Evolutionary conservation across 2,329 filamentous ascomycete species (phyloP).

Genomic region (Hysterium pulicare): DNA sequence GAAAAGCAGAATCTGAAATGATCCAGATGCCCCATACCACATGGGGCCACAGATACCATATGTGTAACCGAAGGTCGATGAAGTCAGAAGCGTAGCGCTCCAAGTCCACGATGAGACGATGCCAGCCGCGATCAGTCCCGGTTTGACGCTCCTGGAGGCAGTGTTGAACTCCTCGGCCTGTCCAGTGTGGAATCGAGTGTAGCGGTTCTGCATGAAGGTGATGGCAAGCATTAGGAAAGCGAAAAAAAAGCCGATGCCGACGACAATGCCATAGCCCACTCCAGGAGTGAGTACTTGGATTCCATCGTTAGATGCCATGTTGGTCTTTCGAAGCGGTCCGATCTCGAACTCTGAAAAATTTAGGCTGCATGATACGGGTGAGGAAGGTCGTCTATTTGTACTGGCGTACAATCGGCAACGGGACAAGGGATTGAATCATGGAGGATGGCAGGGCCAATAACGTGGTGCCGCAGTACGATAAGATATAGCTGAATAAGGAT

Average conservation of each 20-base stretch:
- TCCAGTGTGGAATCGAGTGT: not conserved
- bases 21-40: not conserved
- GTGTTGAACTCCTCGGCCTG: constrained; percentile 9
- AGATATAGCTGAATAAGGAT: too few species aligned
- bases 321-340: too few species aligned
- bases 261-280: not conserved
- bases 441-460: too few species aligned
- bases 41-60: constrained; percentile 36
- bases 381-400: too few species aligned
- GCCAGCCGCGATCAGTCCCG: constrained; percentile 36
- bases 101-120: constrained; percentile 40
- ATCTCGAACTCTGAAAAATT: too few species aligned
- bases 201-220: not conserved
- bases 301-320: too few species aligned
- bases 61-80: constrained; percentile 32
- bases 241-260: not conserved
- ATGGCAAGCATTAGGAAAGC: not conserved
- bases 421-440: too few species aligned
- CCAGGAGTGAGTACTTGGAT: not conserved
- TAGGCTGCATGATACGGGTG: too few species aligned
- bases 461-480: too few species aligned
- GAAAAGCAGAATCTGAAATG: not conserved
- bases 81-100: constrained; percentile 38
- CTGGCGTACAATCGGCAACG: too few species aligned
- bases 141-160: constrained; percentile 22